phyloP scores from a whole-genome alignment of 225 moss, liverwort and hornwort species.

The Climacium dendroides region DNA sequence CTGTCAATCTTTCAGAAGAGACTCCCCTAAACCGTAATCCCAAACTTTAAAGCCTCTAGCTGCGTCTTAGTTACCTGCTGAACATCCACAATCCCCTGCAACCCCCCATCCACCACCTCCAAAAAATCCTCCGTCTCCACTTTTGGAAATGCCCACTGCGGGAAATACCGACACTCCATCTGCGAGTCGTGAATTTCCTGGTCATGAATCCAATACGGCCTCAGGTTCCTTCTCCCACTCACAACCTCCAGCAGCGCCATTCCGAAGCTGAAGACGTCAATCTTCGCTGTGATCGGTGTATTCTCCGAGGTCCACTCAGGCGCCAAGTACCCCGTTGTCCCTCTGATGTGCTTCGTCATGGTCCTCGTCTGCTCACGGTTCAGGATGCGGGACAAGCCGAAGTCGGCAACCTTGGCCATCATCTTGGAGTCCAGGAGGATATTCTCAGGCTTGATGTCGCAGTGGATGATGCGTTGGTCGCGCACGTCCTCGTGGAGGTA shows the following conservation, averaged over 20 bases:
- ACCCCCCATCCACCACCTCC: neutral
- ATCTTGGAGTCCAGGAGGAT: neutral
- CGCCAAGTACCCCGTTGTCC: conserved; percentile 1
- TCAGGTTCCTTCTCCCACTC: neutral
- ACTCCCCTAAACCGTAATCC: neutral
- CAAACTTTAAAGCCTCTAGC: neutral
- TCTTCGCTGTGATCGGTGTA: neutral
- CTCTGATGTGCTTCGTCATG: neutral
- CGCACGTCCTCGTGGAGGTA: conserved; percentile 1
- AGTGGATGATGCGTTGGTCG: conserved; percentile 4
- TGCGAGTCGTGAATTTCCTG: neutral
- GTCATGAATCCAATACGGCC: neutral
- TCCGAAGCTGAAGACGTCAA: neutral
- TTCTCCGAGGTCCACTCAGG: conserved; percentile 13
- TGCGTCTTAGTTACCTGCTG: neutral
- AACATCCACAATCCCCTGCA: neutral
- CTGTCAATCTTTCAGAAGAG: neutral
- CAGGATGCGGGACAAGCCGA: neutral
- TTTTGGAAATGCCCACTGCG: neutral
- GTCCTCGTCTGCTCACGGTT: neutral
- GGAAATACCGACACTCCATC: neutral
- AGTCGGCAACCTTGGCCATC: neutral
- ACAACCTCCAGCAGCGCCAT: conserved; percentile 10
- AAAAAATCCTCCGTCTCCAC: neutral
- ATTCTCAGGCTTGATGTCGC: conserved; percentile 1